Conservation (phyloP, 768 basidiomycete species). For the Suillus luteus region DNA sequence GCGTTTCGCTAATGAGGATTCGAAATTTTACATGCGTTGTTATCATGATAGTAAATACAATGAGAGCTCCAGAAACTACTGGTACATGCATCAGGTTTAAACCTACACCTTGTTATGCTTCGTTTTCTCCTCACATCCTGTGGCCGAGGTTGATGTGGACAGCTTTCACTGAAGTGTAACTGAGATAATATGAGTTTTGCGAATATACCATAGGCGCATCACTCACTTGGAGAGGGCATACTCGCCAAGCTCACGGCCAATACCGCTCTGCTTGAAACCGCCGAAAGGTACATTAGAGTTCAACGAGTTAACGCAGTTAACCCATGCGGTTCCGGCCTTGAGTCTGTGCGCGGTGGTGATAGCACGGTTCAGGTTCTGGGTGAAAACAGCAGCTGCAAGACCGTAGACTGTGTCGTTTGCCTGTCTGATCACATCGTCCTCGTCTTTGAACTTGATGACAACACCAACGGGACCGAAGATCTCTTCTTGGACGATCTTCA, state of each 20-base stretch:
- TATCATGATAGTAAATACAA: not conserved
- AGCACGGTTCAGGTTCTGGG: conserved; percentile 74
- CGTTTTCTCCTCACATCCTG: conserved; percentile 19
- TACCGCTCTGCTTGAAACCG: conserved; percentile 82
- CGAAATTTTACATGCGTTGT: not conserved
- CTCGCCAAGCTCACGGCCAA: conserved; percentile 79
- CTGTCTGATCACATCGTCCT: conserved; percentile 61
- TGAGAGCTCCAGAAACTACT: not conserved
- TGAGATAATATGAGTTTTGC: conserved; percentile 20
- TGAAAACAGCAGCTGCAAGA: conserved; percentile 86
- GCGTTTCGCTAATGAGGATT: not conserved
- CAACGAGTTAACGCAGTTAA: conserved; percentile 39
- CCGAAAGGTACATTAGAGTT: conserved; percentile 67
- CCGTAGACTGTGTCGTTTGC: conserved; percentile 92
- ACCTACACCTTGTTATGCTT: not conserved
- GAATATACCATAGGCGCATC: not conserved
- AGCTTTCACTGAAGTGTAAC: conserved; percentile 60
- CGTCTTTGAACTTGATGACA: conserved; percentile 73
- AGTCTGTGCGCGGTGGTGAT: conserved; percentile 71
- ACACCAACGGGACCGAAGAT: conserved; percentile 84
- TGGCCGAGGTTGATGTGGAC: conserved; percentile 58
- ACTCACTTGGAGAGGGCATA: conserved; percentile 60
- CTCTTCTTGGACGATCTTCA: conserved; percentile 76
- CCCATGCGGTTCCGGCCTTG: conserved; percentile 82
- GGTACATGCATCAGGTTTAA: not conserved